Conservation (phyloP, 192 early-diverging fungal species). For the Umbelopsis ramanniana region DNA sequence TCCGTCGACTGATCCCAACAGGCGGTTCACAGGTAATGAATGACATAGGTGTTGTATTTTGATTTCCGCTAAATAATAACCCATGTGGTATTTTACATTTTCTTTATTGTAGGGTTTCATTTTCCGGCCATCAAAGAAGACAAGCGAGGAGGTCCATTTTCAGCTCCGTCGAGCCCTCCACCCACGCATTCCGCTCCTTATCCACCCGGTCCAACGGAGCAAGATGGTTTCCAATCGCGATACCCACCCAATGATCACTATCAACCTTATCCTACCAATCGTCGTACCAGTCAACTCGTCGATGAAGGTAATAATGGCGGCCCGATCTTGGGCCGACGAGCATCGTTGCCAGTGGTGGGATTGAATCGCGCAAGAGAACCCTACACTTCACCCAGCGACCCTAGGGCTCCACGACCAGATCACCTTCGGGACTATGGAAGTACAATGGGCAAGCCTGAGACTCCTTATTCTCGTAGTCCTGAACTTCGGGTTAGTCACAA, state of each 20-base stretch:
- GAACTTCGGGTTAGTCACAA: conserved; percentile 87
- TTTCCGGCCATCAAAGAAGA: conserved; percentile 44
- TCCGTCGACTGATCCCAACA: background rate
- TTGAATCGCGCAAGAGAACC: conserved; percentile 11
- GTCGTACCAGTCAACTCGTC: conserved; percentile 11
- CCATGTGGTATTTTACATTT: background rate
- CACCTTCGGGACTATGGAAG: background rate
- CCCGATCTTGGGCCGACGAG: conserved; percentile 30
- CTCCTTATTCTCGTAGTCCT: conserved; percentile 70
- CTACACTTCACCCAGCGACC: background rate
- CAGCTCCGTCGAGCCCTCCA: conserved; percentile 45
- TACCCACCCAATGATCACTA: conserved; percentile 7
- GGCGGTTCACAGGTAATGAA: conserved; percentile 6
- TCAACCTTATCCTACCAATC: conserved; percentile 18
- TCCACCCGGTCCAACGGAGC: background rate
- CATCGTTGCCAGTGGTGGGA: conserved; percentile 38
- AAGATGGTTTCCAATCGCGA: background rate
- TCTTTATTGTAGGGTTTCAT: conserved; percentile 9
- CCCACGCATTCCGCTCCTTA: conserved; percentile 21
- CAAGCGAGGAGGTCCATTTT: conserved; percentile 32
- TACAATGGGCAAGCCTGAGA: conserved; percentile 36
- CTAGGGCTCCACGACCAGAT: background rate
- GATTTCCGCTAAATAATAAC: too few species aligned
- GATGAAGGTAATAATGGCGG: conserved; percentile 18
- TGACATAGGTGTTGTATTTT: too few species aligned